Conservation (phyloP, 768 basidiomycete genomes). For the Porpolomopsis calyptriformis region DNA sequence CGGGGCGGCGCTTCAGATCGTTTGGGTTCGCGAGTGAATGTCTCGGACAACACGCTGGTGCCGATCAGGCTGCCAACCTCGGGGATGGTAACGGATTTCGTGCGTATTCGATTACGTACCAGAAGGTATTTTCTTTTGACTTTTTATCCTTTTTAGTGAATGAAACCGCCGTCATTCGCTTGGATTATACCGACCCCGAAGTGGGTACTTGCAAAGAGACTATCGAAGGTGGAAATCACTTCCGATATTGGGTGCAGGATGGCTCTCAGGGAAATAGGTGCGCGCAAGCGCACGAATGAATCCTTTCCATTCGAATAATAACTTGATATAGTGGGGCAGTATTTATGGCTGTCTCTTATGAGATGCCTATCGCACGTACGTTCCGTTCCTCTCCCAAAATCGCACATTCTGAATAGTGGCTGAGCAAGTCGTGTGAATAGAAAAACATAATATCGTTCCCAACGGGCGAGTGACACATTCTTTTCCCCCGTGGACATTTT, state of each 20-base stretch:
- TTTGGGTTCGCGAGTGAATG: conserved; percentile 70
- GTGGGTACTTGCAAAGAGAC: conserved; percentile 85
- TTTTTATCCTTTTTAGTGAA: conserved; percentile 38
- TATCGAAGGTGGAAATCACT: conserved; percentile 76
- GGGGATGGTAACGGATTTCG: conserved; percentile 73
- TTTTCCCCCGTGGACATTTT: not conserved
- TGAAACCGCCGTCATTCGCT: conserved; percentile 76
- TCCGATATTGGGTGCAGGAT: conserved; percentile 82
- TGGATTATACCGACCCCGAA: conserved; percentile 69
- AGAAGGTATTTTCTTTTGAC: conserved; percentile 5
- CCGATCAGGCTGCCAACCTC: conserved; percentile 59
- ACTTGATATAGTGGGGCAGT: conserved; percentile 44
- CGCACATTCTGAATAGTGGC: too few species aligned
- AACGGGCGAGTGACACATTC: conserved; percentile 35
- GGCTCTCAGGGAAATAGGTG: conserved; percentile 52
- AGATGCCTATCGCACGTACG: conserved; percentile 50
- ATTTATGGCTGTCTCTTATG: conserved; percentile 69
- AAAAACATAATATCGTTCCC: conserved; percentile 57
- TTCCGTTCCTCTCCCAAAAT: conserved; percentile 6
- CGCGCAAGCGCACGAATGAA: conserved; percentile 11
- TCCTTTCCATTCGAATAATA: not conserved
- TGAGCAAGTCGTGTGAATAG: conserved; percentile 22
- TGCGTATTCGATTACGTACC: conserved; percentile 28
- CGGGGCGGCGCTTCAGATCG: conserved; percentile 34
- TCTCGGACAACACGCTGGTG: conserved; percentile 69